A percentile compares a stretch with the other conserved stretches of the same genome.
phyloP scores from a whole-genome alignment of 2,329 filamentous ascomycete species.

The Parastagonospora avenae region DNA sequence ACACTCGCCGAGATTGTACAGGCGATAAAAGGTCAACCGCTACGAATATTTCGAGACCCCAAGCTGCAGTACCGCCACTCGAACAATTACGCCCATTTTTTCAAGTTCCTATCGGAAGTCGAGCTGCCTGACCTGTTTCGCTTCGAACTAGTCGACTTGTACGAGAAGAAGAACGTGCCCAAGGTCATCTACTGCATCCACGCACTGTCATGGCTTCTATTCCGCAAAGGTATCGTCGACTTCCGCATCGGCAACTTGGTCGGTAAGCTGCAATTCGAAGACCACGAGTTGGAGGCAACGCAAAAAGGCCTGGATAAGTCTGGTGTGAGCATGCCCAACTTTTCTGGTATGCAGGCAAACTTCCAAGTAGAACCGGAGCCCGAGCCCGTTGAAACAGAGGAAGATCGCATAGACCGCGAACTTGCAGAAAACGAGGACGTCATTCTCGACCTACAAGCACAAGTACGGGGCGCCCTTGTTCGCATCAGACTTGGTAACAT shows the following conservation, averaged over 20 bases:
- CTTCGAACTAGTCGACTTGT: constrained; percentile 95
- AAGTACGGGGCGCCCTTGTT: constrained; percentile 79
- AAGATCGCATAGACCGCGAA: constrained; percentile 84
- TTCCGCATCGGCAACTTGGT: constrained; percentile 97
- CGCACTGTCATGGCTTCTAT: constrained; percentile 95
- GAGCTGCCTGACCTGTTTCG: constrained; percentile 94
- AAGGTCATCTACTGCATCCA: constrained; percentile 99
- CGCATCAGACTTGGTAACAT: constrained; percentile 76
- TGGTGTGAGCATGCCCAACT: constrained; percentile 94
- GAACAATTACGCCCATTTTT: constrained; percentile 97
- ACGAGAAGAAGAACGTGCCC: constrained; percentile 99
- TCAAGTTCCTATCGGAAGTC: constrained; percentile 88
- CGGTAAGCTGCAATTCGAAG: constrained; percentile 94
- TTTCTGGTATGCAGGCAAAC: constrained; percentile 94
- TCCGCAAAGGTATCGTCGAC: constrained; percentile 89
- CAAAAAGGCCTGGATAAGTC: constrained; percentile 97
- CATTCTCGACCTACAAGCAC: constrained; percentile 82
- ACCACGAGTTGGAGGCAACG: constrained; percentile 95
- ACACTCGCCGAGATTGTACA: constrained; percentile 94
- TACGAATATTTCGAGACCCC: constrained; percentile 83
- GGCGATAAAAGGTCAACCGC: constrained; percentile 74
- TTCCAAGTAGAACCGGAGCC: constrained; percentile 88
- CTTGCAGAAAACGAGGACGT: constrained; percentile 74
- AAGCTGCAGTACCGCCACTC: constrained; percentile 94
- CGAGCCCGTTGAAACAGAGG: constrained; percentile 79